Percentiles rank a stretch among this genome's conserved stretches.
These are phyloP conservation scores for Aspergillus clavatus DNA, from an alignment of 2,329 filamentous ascomycete species.

Conservation along the genomic window DNA sequence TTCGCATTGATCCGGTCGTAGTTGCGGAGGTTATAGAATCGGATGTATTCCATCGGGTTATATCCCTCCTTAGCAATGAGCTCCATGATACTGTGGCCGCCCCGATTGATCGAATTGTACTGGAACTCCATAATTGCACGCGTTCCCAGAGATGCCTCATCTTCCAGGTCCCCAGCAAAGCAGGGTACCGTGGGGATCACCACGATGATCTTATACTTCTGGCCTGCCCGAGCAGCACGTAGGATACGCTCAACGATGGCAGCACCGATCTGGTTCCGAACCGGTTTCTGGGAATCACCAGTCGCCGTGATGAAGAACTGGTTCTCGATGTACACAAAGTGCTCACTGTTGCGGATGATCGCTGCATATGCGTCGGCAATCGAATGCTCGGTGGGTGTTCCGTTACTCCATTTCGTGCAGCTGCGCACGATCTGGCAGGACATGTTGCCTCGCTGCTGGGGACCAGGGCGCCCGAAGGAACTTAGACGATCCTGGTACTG, in stretches of 20 bases:
- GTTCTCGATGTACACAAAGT: slow-evolving; percentile 96
- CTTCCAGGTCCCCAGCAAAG: slow-evolving; percentile 84
- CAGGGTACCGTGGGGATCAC: slow-evolving; percentile 87
- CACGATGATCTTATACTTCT: slow-evolving; percentile 87
- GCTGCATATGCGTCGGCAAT: slow-evolving; percentile 81
- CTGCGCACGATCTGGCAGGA: slow-evolving; percentile 60
- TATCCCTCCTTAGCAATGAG: slow-evolving; percentile 69
- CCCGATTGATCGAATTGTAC: slow-evolving; percentile 91
- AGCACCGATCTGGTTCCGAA: slow-evolving; percentile 84
- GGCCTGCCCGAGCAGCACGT: slow-evolving; percentile 69
- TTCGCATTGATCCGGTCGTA: slow-evolving; percentile 78
- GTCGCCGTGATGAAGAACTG: slow-evolving; percentile 98
- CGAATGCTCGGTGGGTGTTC: slow-evolving; percentile 75
- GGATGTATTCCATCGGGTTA: slow-evolving; percentile 77
- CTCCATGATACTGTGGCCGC: slow-evolving; percentile 84
- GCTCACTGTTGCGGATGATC: slow-evolving; percentile 78
- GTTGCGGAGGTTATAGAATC: slow-evolving; percentile 88
- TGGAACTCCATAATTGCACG: slow-evolving; percentile 98
- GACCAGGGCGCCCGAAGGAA: slow-evolving; percentile 18
- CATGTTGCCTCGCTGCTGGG: slow-evolving; percentile 30
- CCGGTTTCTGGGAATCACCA: slow-evolving; percentile 73
- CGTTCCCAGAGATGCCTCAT: slow-evolving; percentile 79
- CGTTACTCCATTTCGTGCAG: slow-evolving; percentile 93
- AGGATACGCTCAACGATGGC: slow-evolving; percentile 90
- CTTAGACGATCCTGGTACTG: slow-evolving; percentile 40